Conservation (phyloP, 768 basidiomycete species). For the Sarcodon sp. region DNA sequence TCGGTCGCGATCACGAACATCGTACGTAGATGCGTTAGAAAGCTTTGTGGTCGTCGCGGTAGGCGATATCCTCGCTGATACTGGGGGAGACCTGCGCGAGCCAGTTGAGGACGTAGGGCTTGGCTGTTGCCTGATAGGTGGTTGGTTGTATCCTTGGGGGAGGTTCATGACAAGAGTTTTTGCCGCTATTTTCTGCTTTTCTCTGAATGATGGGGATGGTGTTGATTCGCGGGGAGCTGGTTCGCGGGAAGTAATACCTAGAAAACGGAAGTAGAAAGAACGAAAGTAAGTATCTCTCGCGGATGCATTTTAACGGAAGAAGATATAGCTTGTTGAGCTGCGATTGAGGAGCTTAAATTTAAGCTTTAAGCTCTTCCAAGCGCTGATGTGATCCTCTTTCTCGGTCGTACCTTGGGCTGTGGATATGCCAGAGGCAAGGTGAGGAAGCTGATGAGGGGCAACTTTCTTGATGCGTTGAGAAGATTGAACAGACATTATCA, state of each 20-base stretch:
- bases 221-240: constrained; percentile 27
- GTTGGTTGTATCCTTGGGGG: constrained; percentile 25
- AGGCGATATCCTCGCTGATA: constrained; percentile 16
- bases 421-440: neutral
- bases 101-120: constrained; percentile 20
- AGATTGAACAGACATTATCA: neutral
- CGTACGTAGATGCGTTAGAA: constrained; percentile 8
- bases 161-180: constrained; percentile 41
- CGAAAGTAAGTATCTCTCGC: neutral
- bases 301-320: neutral
- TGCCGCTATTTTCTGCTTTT: constrained; percentile 32
- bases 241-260: constrained; percentile 5
- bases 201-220: constrained; percentile 26
- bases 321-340: neutral
- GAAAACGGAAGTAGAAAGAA: neutral
- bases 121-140: constrained; percentile 25
- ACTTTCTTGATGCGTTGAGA: neutral
- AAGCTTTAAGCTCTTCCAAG: neutral
- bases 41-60: constrained; percentile 16
- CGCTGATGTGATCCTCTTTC: neutral
- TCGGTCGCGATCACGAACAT: constrained; percentile 7
- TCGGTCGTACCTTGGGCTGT: neutral
- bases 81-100: constrained; percentile 23
- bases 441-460: neutral
- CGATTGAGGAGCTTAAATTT: neutral